A percentile compares a stretch with the other conserved stretches of the same genome.
phyloP scores from a whole-genome alignment of 2,329 filamentous ascomycete genomes.

The Cladophialophora immunda region DNA sequence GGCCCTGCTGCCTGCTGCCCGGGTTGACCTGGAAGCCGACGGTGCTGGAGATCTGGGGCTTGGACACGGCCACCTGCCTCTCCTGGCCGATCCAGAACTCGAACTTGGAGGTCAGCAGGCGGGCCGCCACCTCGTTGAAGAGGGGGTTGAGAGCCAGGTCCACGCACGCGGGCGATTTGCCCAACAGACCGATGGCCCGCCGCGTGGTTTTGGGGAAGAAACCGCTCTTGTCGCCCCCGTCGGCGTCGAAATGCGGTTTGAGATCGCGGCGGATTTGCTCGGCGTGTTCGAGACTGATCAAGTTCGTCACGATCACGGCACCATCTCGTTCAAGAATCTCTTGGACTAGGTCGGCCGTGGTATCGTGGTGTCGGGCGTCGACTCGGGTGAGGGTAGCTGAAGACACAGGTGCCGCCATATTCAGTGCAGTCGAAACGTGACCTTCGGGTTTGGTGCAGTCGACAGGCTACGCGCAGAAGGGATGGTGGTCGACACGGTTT shows the following conservation, averaged over 20 bases:
- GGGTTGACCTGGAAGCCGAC: constrained; percentile 44
- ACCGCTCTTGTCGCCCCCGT: constrained; percentile 38
- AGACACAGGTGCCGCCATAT: background rate
- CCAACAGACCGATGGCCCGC: constrained; percentile 50
- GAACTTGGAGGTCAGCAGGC: constrained; percentile 47
- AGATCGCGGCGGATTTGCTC: constrained; percentile 37
- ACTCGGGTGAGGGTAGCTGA: constrained; percentile 14
- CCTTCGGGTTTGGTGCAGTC: background rate
- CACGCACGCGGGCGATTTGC: constrained; percentile 49
- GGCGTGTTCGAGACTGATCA: constrained; percentile 26
- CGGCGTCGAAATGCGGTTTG: constrained; percentile 35
- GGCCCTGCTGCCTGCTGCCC: constrained; percentile 37
- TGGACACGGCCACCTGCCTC: constrained; percentile 27
- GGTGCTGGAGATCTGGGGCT: constrained; percentile 44
- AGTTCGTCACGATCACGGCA: constrained; percentile 35
- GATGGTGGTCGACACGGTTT: background rate
- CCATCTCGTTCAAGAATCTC: constrained; percentile 31
- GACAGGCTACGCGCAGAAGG: background rate
- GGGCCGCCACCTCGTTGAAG: constrained; percentile 46
- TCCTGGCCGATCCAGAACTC: constrained; percentile 46
- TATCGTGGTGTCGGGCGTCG: constrained; percentile 22
- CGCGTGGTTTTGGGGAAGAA: constrained; percentile 42
- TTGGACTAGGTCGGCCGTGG: constrained; percentile 20
- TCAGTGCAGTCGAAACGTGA: background rate
- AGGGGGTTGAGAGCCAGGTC: constrained; percentile 49